Conservation (phyloP, 1,284 basidiomycete species). For the Sanghuangporus weigelae region DNA sequence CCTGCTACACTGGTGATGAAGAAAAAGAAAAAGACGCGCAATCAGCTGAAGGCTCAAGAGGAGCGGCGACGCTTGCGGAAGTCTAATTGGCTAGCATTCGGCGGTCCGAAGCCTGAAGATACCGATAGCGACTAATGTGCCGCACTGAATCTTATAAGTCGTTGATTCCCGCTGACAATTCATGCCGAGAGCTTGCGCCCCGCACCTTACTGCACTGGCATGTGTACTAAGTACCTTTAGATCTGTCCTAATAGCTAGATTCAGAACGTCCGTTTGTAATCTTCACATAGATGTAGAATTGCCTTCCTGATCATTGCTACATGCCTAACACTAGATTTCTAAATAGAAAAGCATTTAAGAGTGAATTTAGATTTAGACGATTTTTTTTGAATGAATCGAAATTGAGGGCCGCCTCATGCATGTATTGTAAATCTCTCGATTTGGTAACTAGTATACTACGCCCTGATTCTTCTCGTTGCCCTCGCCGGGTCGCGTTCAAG, state of each 20-base stretch:
- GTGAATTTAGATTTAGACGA: not conserved
- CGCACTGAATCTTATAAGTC: not conserved
- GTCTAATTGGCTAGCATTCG: slow-evolving; percentile 79
- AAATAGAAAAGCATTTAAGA: not conserved
- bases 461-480: not conserved
- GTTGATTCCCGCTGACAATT: not conserved
- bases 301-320: not conserved
- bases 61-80: slow-evolving; percentile 77
- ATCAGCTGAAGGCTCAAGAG: slow-evolving; percentile 85
- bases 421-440: slow-evolving; percentile 2
- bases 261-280: slow-evolving; percentile 5
- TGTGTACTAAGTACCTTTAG: not conserved
- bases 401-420: not conserved
- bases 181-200: not conserved
- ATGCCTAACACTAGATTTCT: not conserved
- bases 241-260: not conserved
- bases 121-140: slow-evolving; percentile 55
- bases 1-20: slow-evolving; percentile 37
- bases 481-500: not conserved
- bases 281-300: not conserved
- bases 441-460: not conserved
- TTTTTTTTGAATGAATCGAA: not conserved
- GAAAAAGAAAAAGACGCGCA: slow-evolving; percentile 94
- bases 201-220: not conserved
- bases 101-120: slow-evolving; percentile 76